Percentiles rank a stretch among this genome's conserved stretches.
Conservation (phyloP, 148 eudicot genomes). For the Agrostemma githago region DNA sequence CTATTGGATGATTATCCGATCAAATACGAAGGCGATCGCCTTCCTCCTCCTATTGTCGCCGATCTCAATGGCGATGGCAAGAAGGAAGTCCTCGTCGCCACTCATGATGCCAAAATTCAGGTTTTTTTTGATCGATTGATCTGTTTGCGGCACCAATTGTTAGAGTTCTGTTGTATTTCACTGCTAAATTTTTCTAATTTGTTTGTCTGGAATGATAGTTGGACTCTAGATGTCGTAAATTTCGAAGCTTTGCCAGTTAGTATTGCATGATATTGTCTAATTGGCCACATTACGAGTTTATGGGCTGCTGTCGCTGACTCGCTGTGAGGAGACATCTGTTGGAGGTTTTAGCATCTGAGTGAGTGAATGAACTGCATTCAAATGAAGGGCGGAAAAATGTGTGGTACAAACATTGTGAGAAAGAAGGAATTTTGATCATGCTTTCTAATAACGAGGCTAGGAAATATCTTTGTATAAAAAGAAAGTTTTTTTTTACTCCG, state of each 20-base stretch:
- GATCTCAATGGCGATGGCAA: conserved; percentile 96
- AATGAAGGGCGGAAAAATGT: neutral
- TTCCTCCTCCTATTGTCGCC: conserved; percentile 84
- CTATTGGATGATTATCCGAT: conserved; percentile 88
- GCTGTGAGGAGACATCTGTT: no score
- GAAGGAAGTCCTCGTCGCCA: conserved; percentile 80
- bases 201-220: neutral
- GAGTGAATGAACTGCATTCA: neutral
- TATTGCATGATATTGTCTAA: neutral
- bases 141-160: neutral
- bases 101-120: conserved; percentile 95
- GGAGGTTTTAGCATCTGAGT: neutral
- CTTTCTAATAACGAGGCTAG: neutral
- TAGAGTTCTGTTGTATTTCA: neutral
- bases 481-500: neutral
- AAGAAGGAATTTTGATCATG: neutral
- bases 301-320: neutral
- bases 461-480: neutral
- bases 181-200: neutral
- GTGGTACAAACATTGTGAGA: neutral
- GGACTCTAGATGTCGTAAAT: neutral
- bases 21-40: conserved; percentile 86
- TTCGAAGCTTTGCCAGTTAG: neutral
- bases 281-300: neutral
- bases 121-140: conserved; percentile 22